These are phyloP conservation scores for Eucalyptus marginata DNA, from an alignment of 345 rosid species.

Conservation along the genomic window DNA sequence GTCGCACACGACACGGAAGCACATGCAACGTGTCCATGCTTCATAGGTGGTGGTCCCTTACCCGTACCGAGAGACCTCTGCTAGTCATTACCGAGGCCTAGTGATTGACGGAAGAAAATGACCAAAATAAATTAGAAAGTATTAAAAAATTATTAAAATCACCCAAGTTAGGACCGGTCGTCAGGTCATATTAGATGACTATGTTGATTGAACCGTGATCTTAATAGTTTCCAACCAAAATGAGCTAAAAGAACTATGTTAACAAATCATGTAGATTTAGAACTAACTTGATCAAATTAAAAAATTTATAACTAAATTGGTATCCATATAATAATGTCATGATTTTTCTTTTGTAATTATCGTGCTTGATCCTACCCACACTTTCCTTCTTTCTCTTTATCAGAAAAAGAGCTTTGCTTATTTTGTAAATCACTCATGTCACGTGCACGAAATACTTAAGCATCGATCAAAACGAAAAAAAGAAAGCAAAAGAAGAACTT, in stretches of 20 bases:
- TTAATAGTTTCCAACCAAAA: too few species aligned
- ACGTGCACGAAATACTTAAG: not conserved
- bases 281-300: too few species aligned
- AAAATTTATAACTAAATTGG: accelerated
- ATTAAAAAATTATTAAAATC: too few species aligned
- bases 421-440: not conserved
- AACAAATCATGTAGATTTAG: too few species aligned
- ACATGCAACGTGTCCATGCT: too few species aligned
- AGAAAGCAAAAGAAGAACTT: not conserved
- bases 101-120: not conserved
- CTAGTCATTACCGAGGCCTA: not conserved
- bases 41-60: not conserved
- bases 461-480: not conserved
- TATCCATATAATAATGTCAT: too few species aligned
- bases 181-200: not conserved
- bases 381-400: not conserved
- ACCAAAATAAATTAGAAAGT: not conserved
- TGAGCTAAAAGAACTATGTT: too few species aligned
- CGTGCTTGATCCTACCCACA: not conserved
- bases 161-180: not conserved
- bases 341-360: too few species aligned
- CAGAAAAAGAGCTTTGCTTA: not conserved
- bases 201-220: not conserved
- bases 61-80: too few species aligned
- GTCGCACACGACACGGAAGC: too few species aligned